Evolutionary conservation across 1,139 yeast genomes (phyloP).

Genomic region (Nematodospora anomalae): DNA sequence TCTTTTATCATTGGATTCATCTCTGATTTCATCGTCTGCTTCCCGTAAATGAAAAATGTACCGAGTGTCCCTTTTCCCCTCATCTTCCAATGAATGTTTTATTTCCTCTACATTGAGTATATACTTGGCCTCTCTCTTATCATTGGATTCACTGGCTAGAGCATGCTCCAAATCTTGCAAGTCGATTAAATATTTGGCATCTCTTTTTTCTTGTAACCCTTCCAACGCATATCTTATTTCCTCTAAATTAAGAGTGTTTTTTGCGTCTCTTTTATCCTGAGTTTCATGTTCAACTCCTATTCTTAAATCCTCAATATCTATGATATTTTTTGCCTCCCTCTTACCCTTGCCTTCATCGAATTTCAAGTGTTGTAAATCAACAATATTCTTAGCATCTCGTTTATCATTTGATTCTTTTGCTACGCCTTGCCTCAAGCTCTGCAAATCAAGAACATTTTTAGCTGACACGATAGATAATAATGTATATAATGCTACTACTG

Average conservation of each 20-base stretch:
- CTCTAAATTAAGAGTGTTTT: slow-evolving; percentile 22
- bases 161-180: neutral
- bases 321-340: slow-evolving; percentile 23
- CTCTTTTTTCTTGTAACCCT: slow-evolving; percentile 16
- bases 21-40: neutral
- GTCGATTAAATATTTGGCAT: neutral
- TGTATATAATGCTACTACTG: slow-evolving; percentile 6
- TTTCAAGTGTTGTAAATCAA: slow-evolving; percentile 9
- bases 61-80: neutral
- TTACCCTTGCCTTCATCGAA: slow-evolving; percentile 2
- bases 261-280: slow-evolving; percentile 21
- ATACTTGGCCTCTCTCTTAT: slow-evolving; percentile 19
- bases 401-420: slow-evolving; percentile 14
- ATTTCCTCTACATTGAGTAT: slow-evolving; percentile 11
- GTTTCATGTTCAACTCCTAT: slow-evolving; percentile 8
- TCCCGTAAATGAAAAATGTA: neutral
- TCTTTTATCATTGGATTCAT: neutral
- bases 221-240: slow-evolving; percentile 14
- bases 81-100: neutral
- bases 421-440: slow-evolving; percentile 5
- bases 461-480: slow-evolving; percentile 9
- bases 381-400: slow-evolving; percentile 23
- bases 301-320: slow-evolving; percentile 17
- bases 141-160: neutral
- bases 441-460: slow-evolving; percentile 21